Percentiles rank a stretch among this genome's conserved stretches.
phyloP scores from a whole-genome alignment of 768 basidiomycete species.

The Tulasnella sp. region DNA sequence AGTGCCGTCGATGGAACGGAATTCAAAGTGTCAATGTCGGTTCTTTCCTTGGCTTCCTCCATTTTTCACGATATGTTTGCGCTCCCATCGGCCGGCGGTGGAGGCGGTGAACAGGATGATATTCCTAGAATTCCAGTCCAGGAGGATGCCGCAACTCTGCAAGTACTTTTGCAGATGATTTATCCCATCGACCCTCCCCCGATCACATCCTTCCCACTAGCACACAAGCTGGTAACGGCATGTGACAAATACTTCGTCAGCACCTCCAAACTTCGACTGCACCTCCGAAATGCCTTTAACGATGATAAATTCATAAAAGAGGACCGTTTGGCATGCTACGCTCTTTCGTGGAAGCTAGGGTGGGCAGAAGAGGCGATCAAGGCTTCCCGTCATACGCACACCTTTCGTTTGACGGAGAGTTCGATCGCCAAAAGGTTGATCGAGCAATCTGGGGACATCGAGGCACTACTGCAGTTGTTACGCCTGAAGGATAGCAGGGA shows the following conservation, averaged over 20 bases:
- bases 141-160: background rate
- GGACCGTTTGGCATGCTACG: background rate
- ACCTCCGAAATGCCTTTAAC: background rate
- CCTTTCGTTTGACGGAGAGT: background rate
- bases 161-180: background rate
- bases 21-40: conserved; percentile 9
- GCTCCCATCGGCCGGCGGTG: background rate
- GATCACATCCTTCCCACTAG: background rate
- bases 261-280: background rate
- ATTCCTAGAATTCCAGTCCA: background rate
- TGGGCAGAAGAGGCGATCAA: background rate
- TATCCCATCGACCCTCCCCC: background rate
- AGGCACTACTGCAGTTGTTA: background rate
- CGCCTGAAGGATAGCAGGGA: background rate
- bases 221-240: background rate
- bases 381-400: conserved; percentile 6
- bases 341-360: background rate
- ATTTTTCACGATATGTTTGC: conserved; percentile 25
- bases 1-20: background rate
- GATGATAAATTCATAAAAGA: background rate
- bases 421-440: background rate
- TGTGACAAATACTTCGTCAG: background rate
- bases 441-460: background rate
- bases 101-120: background rate
- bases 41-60: conserved; percentile 18